Conservation (phyloP, 2,329 filamentous ascomycete genomes). For the Neonectria sp. region DNA sequence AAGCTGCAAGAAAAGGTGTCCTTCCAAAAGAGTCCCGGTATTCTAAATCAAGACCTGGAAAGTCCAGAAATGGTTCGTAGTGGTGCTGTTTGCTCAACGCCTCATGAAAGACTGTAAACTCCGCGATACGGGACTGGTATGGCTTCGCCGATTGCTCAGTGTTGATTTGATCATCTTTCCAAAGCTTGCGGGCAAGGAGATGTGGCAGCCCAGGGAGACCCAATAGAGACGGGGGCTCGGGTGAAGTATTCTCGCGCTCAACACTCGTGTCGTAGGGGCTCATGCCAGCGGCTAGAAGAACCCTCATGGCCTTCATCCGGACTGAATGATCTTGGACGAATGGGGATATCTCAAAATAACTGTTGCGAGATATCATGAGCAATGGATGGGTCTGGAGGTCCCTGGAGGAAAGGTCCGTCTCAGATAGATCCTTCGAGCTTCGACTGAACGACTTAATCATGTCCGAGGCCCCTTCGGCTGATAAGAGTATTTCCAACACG, state of each 20-base stretch:
- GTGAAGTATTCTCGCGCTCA: not conserved
- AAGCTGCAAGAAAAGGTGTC: slow-evolving; percentile 34
- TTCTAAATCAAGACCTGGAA: slow-evolving; percentile 31
- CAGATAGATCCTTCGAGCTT: slow-evolving; percentile 10
- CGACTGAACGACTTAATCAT: slow-evolving; percentile 16
- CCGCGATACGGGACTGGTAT: not conserved
- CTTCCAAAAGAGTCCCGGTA: slow-evolving; percentile 24
- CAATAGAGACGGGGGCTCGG: not conserved
- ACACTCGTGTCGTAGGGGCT: slow-evolving; percentile 23
- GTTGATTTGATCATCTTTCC: slow-evolving; percentile 3
- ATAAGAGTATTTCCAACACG: slow-evolving; percentile 29
- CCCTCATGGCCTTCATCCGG: slow-evolving; percentile 8
- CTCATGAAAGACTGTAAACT: slow-evolving; percentile 29
- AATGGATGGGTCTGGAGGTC: slow-evolving; percentile 18
- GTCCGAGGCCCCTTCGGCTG: not conserved
- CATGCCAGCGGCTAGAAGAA: slow-evolving; percentile 24
- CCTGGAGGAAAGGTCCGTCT: not conserved
- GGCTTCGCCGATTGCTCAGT: not conserved
- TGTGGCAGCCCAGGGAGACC: slow-evolving; percentile 12
- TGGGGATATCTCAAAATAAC: not conserved
- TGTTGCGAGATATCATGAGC: not conserved
- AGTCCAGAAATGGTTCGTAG: slow-evolving; percentile 30
- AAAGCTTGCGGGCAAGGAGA: slow-evolving; percentile 3
- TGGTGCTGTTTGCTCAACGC: slow-evolving; percentile 13
- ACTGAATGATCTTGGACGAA: too few relatives aligned